Conservation (phyloP, 768 basidiomycete genomes). For the Mycena venus region DNA sequence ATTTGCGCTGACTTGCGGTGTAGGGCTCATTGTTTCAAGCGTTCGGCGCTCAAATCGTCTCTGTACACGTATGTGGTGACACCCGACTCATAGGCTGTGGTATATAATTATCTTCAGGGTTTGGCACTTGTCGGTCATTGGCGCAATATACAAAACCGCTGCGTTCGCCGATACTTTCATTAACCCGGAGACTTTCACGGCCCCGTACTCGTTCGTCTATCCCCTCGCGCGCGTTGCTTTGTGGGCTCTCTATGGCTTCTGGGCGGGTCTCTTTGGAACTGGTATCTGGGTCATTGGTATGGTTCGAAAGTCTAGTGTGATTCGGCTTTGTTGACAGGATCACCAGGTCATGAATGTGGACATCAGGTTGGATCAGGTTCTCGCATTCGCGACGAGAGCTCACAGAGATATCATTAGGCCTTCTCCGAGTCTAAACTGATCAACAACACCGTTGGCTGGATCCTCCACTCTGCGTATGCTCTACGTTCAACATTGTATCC, state of each 20-base stretch:
- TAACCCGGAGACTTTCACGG: slow-evolving; percentile 64
- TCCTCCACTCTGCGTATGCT: slow-evolving; percentile 80
- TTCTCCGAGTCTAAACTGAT: slow-evolving; percentile 93
- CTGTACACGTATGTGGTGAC: slow-evolving; percentile 71
- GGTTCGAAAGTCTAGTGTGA: background rate
- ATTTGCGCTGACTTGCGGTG: background rate
- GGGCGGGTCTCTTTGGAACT: slow-evolving; percentile 87
- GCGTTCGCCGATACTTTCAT: slow-evolving; percentile 74
- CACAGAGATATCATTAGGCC: slow-evolving; percentile 49
- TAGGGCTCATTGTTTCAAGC: slow-evolving; percentile 90
- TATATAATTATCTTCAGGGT: background rate
- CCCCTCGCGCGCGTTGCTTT: slow-evolving; percentile 72
- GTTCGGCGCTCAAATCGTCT: slow-evolving; percentile 86
- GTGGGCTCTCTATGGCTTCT: slow-evolving; percentile 88
- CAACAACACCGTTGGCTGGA: slow-evolving; percentile 94
- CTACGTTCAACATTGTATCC: slow-evolving; percentile 55
- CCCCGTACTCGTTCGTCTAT: slow-evolving; percentile 71
- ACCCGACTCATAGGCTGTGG: background rate
- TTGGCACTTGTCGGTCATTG: slow-evolving; percentile 83
- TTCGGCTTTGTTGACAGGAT: background rate
- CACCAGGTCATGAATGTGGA: slow-evolving; percentile 91
- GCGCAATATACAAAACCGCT: slow-evolving; percentile 75
- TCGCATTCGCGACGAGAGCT: background rate
- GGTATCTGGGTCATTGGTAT: slow-evolving; percentile 73
- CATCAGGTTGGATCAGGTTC: slow-evolving; percentile 66